Evolutionary conservation across 352 stramenopile species (phyloP), one percentile per base, ranked within the genome.

Genomic region (Phytophthora sansomeana): DNA sequence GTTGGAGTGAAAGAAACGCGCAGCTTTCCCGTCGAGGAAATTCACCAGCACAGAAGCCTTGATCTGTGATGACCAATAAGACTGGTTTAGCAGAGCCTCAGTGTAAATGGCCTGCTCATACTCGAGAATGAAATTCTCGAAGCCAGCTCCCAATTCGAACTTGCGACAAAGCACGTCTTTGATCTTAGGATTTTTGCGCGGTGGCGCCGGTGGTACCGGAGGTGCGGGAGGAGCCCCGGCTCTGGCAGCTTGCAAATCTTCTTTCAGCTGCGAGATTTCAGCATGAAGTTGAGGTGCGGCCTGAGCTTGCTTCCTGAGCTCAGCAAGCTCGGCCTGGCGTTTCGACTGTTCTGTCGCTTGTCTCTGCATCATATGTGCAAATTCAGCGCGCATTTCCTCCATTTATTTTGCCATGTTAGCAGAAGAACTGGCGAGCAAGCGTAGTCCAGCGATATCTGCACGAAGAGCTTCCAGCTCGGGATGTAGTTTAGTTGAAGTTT

Each of bases 51-150:
- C 36, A 16, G 47, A 57, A 26, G 35, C 46, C 32, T 43, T 57
- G 19, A 56, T 63, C 21, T 63, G 33, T 6, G 16, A 32, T 3
- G 42, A 50, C 56, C 33, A 63, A 8, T 26, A 26, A 13, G 56
- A 63, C 35, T 63, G 42, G 16, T 56, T 63, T 1, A 63, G 26
- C 30, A 63, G 24, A 4, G 3, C 19, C 32, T 63, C 35, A 5
- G 56, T 56, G 36, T 9, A 6, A n/a, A 56, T 55, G 13, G 33
- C 57, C 52, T 64, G 46, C 38, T 64, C 57, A 8, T 51, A 64
- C 17, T 58, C 57, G 6, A 64, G 17, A 11, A 58, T 64, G 26
- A 64, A 57, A 36, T 51, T 47, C n/a, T 64, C 46, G 19, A 64
- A 64, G 7, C 57, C 57, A 42, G 57, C 26, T 21, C 46, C 57